Conservation (phyloP, 2,329 filamentous ascomycete genomes). For the Hypoxylon sp. region DNA sequence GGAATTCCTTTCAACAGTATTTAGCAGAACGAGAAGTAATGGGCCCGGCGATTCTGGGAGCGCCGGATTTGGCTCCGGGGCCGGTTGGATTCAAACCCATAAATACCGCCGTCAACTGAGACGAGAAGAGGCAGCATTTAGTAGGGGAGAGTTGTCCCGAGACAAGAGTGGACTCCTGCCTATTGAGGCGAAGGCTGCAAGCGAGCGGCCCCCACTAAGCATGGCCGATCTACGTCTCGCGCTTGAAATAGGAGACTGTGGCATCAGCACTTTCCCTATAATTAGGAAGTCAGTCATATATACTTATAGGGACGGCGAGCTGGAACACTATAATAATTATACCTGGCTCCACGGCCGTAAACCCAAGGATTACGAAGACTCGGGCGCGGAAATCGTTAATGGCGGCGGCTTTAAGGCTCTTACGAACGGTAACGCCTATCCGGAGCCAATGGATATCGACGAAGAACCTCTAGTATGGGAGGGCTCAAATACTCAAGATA, state of each 20-base stretch:
- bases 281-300: constrained; percentile 79
- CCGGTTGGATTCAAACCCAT: constrained; percentile 82
- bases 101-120: constrained; percentile 82
- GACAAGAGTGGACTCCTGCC: constrained; percentile 85
- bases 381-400: constrained; percentile 55
- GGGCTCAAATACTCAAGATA: constrained; percentile 68
- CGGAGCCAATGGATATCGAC: constrained; percentile 73
- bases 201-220: constrained; percentile 78
- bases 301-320: constrained; percentile 81
- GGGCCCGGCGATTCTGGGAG: constrained; percentile 73
- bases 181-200: constrained; percentile 82
- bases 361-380: constrained; percentile 51
- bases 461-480: constrained; percentile 70
- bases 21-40: constrained; percentile 75
- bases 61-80: constrained; percentile 75
- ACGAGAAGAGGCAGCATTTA: constrained; percentile 79
- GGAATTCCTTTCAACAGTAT: constrained; percentile 73
- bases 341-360: constrained; percentile 63
- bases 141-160: constrained; percentile 79
- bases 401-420: constrained; percentile 54
- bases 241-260: constrained; percentile 80
- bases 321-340: constrained; percentile 76
- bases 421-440: constrained; percentile 64
- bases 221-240: constrained; percentile 85
- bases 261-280: constrained; percentile 83